A percentile compares a stretch with the other conserved stretches of the same genome.
These are phyloP conservation scores for Mortierella sp. DNA, from an alignment of 371 early-diverging fungal genomes.

Conservation along the genomic window DNA sequence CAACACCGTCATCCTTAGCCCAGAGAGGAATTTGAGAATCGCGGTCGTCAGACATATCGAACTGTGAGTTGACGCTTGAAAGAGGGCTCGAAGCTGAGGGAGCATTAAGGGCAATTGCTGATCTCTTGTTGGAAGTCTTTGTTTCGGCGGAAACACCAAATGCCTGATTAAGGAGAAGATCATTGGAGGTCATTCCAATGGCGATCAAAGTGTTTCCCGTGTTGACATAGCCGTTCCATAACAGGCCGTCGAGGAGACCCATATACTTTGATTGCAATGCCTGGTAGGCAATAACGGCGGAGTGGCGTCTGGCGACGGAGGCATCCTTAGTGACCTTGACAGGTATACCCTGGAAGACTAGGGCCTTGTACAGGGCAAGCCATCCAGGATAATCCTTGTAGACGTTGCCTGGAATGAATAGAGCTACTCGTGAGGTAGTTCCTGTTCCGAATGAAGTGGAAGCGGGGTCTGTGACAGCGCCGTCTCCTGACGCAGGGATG, in stretches of 20 bases:
- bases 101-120: conserved; percentile 9
- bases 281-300: conserved; percentile 28
- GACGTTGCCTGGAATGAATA: conserved; percentile 23
- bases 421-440: conserved; percentile 25
- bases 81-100: conserved; percentile 17
- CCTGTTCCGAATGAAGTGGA: conserved; percentile 16
- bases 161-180: background rate
- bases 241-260: conserved; percentile 8
- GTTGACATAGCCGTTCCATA: conserved; percentile 19
- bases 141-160: conserved; percentile 24
- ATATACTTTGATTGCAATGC: conserved; percentile 23
- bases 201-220: conserved; percentile 32
- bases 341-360: conserved; percentile 34
- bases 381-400: conserved; percentile 38
- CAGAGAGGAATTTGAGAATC: conserved; percentile 26
- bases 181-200: conserved; percentile 20
- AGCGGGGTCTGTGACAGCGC: conserved; percentile 22
- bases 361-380: conserved; percentile 30
- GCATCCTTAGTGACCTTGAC: conserved; percentile 28
- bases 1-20: background rate
- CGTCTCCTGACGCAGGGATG: conserved; percentile 22
- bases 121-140: background rate
- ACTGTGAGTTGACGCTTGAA: conserved; percentile 21
- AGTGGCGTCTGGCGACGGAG: conserved; percentile 9
- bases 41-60: conserved; percentile 21